Conservation (phyloP, 192 early-diverging fungal genomes). For the Mortierella antarctica region DNA sequence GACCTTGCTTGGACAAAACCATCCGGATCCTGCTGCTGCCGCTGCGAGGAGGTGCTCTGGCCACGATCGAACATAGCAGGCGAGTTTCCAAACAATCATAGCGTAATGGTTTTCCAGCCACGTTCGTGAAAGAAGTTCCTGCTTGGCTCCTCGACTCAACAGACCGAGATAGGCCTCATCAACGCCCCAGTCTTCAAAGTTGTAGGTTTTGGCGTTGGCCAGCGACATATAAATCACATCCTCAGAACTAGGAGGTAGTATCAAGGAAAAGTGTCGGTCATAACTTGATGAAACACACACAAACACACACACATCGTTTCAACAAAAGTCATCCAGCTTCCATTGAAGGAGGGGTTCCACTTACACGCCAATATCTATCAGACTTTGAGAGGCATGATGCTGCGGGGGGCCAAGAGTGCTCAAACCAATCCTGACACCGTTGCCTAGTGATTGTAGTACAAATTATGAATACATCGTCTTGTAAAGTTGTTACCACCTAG, state of each 20-base stretch:
- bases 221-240: constrained; percentile 47
- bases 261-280: background rate
- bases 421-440: no score
- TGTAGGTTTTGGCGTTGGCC: constrained; percentile 27
- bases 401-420: constrained; percentile 3
- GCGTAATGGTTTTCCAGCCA: constrained; percentile 78
- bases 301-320: background rate
- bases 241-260: constrained; percentile 15
- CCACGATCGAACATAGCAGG: constrained; percentile 66
- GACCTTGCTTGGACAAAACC: constrained; percentile 59
- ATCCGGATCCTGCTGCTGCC: background rate
- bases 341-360: background rate
- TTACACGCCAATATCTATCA: constrained; percentile 26
- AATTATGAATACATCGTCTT: no score
- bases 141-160: constrained; percentile 52
- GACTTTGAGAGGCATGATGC: background rate
- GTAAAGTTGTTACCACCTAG: no score
- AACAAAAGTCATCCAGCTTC: background rate
- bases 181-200: constrained; percentile 60
- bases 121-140: constrained; percentile 27
- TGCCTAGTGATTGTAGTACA: no score
- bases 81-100: constrained; percentile 80
- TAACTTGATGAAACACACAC: background rate
- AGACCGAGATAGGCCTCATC: constrained; percentile 57
- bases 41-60: constrained; percentile 40